These are phyloP conservation scores for Lipomyces yarrowii DNA, from an alignment of 1,139 yeast species.

Conservation along the genomic window DNA sequence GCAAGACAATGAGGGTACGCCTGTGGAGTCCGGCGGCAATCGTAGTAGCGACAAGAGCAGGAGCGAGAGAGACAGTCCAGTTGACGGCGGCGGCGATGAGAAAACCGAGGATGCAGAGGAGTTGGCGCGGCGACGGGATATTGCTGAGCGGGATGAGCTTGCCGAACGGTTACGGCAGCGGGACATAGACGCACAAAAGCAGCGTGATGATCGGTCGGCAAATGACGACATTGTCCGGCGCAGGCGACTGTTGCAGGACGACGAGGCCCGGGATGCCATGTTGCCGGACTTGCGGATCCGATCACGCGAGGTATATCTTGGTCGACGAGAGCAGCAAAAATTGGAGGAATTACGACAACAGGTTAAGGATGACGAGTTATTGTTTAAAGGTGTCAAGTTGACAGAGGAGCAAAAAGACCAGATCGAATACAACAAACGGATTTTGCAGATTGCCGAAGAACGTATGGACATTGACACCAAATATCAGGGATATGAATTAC, in stretches of 20 bases:
- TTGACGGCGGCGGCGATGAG: no score
- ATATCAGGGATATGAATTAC: conserved; percentile 52
- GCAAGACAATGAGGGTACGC: neutral
- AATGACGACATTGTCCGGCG: neutral
- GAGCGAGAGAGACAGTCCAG: no score
- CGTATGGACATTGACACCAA: conserved; percentile 46
- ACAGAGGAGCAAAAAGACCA: conserved; percentile 56
- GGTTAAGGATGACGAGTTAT: conserved; percentile 52
- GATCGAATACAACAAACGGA: conserved; percentile 53
- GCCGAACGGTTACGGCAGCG: conserved; percentile 37
- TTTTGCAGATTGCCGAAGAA: conserved; percentile 48
- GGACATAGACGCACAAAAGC: conserved; percentile 35
- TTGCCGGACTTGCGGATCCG: conserved; percentile 46
- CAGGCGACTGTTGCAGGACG: conserved; percentile 32
- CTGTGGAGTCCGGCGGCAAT: neutral
- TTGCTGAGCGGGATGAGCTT: conserved; percentile 41
- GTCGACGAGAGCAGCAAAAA: conserved; percentile 53
- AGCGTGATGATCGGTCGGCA: conserved; percentile 24
- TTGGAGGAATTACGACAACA: conserved; percentile 52
- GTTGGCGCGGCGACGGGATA: conserved; percentile 34
- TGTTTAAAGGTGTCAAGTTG: conserved; percentile 49
- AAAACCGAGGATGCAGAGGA: conserved; percentile 21
- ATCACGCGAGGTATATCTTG: conserved; percentile 54
- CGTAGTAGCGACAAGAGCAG: neutral
- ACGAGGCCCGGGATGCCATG: conserved; percentile 36